These are phyloP conservation scores for Penicillium salamii DNA, from an alignment of 495 filamentous ascomycete species.

Conservation along the genomic window DNA sequence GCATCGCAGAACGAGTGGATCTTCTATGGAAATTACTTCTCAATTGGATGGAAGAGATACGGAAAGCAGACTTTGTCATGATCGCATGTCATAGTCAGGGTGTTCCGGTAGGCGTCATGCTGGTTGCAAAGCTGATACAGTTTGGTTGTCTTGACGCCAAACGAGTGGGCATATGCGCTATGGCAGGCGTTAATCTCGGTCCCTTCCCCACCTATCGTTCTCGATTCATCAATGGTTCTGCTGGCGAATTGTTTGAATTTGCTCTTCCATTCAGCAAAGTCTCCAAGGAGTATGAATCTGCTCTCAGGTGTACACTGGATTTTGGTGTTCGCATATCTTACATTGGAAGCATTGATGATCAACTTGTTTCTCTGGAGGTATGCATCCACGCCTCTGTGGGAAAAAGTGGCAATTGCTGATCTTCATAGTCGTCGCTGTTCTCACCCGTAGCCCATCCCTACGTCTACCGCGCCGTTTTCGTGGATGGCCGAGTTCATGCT, in stretches of 20 bases:
- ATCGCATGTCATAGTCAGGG: slow-evolving; percentile 93
- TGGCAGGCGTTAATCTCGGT: slow-evolving; percentile 93
- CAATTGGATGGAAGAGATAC: slow-evolving; percentile 92
- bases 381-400: slow-evolving; percentile 8
- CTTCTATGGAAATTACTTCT: slow-evolving; percentile 90
- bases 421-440: slow-evolving; percentile 74
- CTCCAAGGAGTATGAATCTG: slow-evolving; percentile 74
- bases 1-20: slow-evolving; percentile 83
- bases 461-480: slow-evolving; percentile 89
- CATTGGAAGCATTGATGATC: slow-evolving; percentile 93
- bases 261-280: slow-evolving; percentile 73
- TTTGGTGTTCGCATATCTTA: slow-evolving; percentile 82
- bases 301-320: slow-evolving; percentile 65
- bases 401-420: slow-evolving; percentile 12
- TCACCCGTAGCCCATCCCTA: slow-evolving; percentile 82
- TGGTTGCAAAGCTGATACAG: slow-evolving; percentile 85
- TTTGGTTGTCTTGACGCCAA: slow-evolving; percentile 69
- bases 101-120: slow-evolving; percentile 88
- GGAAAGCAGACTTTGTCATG: slow-evolving; percentile 82
- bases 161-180: slow-evolving; percentile 79
- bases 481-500: slow-evolving; percentile 88
- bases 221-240: slow-evolving; percentile 79
- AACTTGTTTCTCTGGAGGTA: slow-evolving; percentile 87
- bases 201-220: slow-evolving; percentile 87
- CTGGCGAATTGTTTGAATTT: slow-evolving; percentile 92